Conservation (phyloP, 2,329 filamentous ascomycete species). For the Colletotrichum theobromicola region DNA sequence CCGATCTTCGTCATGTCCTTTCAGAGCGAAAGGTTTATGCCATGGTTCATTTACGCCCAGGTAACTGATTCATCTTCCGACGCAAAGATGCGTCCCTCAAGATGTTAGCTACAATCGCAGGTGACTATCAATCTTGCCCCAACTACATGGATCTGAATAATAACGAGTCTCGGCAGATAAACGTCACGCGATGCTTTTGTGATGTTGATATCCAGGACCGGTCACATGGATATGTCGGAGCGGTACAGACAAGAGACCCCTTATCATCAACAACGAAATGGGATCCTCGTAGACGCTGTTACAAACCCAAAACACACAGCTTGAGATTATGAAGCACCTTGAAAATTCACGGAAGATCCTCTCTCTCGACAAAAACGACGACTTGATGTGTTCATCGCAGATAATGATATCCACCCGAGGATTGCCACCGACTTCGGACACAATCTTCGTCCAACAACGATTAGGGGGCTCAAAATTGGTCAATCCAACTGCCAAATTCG, state of each 20-base stretch:
- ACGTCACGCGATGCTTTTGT: background rate
- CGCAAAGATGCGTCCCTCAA: background rate
- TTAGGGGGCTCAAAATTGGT: background rate
- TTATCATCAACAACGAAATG: too few relatives aligned
- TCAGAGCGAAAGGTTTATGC: background rate
- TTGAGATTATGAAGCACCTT: too few relatives aligned
- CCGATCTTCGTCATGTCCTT: background rate
- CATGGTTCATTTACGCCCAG: too few relatives aligned
- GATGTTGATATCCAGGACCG: background rate
- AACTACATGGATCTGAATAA: background rate
- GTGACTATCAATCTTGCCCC: background rate
- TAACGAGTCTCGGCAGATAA: background rate
- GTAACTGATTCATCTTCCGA: too few relatives aligned
- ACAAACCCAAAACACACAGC: too few relatives aligned
- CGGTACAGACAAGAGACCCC: too few relatives aligned
- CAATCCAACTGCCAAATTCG: background rate
- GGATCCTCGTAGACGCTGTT: too few relatives aligned
- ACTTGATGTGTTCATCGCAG: too few relatives aligned
- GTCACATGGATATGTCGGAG: too few relatives aligned
- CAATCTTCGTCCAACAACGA: rapidly evolving
- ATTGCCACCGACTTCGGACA: background rate
- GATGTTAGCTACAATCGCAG: background rate
- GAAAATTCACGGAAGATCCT: too few relatives aligned
- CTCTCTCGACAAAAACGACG: too few relatives aligned
- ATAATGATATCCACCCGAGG: too few relatives aligned